phyloP scores from a whole-genome alignment of 1,284 basidiomycete species.

The Salmacisia buchloeana region DNA sequence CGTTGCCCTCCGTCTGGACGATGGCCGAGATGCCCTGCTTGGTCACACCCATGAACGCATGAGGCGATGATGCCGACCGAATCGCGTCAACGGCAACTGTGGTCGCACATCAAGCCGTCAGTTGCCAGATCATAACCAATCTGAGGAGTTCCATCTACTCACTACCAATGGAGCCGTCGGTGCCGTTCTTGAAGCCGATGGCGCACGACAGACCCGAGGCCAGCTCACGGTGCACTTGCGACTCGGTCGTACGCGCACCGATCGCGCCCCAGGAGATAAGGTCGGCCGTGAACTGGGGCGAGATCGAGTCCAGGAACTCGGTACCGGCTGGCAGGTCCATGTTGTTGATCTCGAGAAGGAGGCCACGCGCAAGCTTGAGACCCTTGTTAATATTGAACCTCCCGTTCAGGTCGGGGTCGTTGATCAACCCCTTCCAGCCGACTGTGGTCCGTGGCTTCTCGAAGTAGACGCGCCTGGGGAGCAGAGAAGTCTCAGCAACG shows the following conservation, averaged over 20 bases:
- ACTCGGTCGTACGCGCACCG: conserved; percentile 70
- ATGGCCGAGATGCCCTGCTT: conserved; percentile 60
- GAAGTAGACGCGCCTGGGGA: conserved; percentile 53
- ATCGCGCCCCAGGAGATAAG: conserved; percentile 96
- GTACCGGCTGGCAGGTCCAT: conserved; percentile 52
- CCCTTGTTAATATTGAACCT: conserved; percentile 92
- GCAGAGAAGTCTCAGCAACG: conserved; percentile 11
- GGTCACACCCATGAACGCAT: conserved; percentile 94
- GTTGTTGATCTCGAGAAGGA: conserved; percentile 63
- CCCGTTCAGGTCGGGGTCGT: conserved; percentile 76
- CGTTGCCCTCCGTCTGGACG: conserved; percentile 37
- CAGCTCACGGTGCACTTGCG: conserved; percentile 83
- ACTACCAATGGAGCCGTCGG: conserved; percentile 42
- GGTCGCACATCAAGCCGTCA: not conserved
- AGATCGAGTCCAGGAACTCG: conserved; percentile 65
- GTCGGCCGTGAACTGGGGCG: conserved; percentile 92
- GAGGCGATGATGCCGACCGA: conserved; percentile 78
- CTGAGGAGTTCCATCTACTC: conserved; percentile 12
- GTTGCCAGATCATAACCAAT: not conserved
- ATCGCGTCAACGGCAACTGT: conserved; percentile 77
- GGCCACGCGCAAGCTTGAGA: conserved; percentile 68
- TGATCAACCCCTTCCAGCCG: conserved; percentile 98
- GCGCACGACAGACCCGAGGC: conserved; percentile 81
- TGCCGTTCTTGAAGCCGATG: conserved; percentile 65
- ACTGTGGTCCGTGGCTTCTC: conserved; percentile 72